Conservation (phyloP, 2,329 filamentous ascomycete genomes). For the Claviceps fusiformis region DNA sequence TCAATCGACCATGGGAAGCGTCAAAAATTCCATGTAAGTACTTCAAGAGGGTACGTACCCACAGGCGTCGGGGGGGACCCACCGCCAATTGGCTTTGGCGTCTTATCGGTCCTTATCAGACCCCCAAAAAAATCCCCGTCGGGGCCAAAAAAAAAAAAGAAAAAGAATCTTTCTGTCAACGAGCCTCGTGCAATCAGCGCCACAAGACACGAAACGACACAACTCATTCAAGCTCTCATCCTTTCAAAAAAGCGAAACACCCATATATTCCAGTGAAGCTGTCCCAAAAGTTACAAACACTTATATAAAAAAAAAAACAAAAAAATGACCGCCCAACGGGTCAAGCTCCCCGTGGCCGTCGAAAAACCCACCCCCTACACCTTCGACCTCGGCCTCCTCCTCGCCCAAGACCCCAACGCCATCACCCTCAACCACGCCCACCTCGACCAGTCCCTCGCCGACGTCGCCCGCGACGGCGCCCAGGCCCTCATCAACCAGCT, state of each 20-base stretch:
- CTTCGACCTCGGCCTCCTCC: conserved; percentile 81
- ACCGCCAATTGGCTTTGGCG: conserved; percentile 1
- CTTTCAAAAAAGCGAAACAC: not conserved
- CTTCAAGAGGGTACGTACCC: too few species aligned
- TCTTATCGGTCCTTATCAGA: not conserved
- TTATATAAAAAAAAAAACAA: not conserved
- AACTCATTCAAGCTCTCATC: too few species aligned
- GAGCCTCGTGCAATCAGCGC: not conserved
- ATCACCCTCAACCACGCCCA: conserved; percentile 39
- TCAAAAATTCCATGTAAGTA: too few species aligned
- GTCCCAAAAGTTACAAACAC: too few species aligned
- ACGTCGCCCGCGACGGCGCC: conserved; percentile 73
- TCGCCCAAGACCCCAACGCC: conserved; percentile 79
- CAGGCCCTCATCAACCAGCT: conserved; percentile 92
- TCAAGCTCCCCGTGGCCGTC: conserved; percentile 50
- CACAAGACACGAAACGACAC: not conserved
- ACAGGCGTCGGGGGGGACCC: not conserved
- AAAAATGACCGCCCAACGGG: conserved; percentile 24
- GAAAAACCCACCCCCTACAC: conserved; percentile 80
- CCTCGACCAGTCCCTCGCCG: conserved; percentile 55
- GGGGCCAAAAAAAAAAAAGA: not conserved
- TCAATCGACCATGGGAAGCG: too few species aligned
- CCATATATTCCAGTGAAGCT: too few species aligned
- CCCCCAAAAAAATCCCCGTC: not conserved
- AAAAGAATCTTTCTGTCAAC: not conserved